phyloP scores from a whole-genome alignment of 2,329 filamentous ascomycete species.

The Neurospora sp. region DNA sequence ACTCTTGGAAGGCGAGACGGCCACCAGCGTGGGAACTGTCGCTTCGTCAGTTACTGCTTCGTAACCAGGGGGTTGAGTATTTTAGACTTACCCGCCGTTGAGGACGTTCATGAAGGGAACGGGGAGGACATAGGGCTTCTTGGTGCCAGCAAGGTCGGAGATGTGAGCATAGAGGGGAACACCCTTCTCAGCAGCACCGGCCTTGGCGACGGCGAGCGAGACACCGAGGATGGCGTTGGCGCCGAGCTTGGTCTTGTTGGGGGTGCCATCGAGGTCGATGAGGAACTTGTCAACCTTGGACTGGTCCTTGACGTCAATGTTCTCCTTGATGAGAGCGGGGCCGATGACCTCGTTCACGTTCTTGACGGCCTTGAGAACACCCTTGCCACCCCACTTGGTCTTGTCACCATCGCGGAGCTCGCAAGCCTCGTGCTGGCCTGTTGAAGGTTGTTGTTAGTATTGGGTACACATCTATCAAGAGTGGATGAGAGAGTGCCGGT shows the following conservation, averaged over 20 bases:
- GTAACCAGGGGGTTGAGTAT: neutral
- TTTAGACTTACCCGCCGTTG: constrained; percentile 52
- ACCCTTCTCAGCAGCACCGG: constrained; percentile 79
- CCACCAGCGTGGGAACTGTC: constrained; percentile 87
- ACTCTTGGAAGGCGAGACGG: constrained; percentile 89
- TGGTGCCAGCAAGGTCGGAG: constrained; percentile 77
- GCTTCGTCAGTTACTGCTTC: constrained; percentile 22
- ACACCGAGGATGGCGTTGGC: constrained; percentile 86
- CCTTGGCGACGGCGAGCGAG: constrained; percentile 76
- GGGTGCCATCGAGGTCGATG: constrained; percentile 71
- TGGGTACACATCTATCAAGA: constrained; percentile 6
- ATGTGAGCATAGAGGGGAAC: constrained; percentile 82
- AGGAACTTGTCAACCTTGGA: constrained; percentile 75
- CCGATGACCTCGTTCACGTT: constrained; percentile 79
- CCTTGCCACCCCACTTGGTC: constrained; percentile 77
- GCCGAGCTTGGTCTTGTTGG: constrained; percentile 81
- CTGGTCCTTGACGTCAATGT: constrained; percentile 79
- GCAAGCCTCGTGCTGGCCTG: constrained; percentile 81
- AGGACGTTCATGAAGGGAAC: constrained; percentile 93
- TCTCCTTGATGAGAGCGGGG: constrained; percentile 72
- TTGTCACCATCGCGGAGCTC: constrained; percentile 89
- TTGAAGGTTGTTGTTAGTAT: constrained; percentile 15
- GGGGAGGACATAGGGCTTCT: constrained; percentile 84
- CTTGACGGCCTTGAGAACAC: constrained; percentile 74
- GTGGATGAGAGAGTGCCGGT: constrained; percentile 2